A percentile compares a stretch with the other conserved stretches of the same genome.
phyloP scores from a whole-genome alignment of 1,139 yeast genomes.

The Suhomyces choctaworum region DNA sequence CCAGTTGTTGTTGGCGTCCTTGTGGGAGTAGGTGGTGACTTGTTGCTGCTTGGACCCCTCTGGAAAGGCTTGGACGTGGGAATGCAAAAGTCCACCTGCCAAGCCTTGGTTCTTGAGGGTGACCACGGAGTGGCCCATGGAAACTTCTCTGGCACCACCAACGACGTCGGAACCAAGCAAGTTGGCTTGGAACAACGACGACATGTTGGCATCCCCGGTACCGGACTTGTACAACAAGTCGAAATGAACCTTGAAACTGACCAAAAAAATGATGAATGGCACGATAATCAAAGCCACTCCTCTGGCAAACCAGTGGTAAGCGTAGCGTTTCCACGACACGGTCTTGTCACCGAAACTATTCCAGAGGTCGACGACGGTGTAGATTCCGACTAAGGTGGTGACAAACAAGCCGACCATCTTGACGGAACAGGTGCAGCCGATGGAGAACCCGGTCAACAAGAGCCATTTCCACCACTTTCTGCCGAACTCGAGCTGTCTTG shows the following conservation, averaged over 20 bases:
- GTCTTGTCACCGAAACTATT: slow-evolving; percentile 59
- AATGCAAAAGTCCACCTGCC: slow-evolving; percentile 90
- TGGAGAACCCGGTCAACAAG: slow-evolving; percentile 66
- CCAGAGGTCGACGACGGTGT: slow-evolving; percentile 76
- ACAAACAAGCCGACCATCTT: slow-evolving; percentile 84
- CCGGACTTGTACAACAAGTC: slow-evolving; percentile 74
- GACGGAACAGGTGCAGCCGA: slow-evolving; percentile 80
- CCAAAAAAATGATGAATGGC: slow-evolving; percentile 62
- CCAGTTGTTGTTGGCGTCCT: slow-evolving; percentile 93
- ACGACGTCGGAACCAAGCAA: slow-evolving; percentile 76
- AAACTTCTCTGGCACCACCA: slow-evolving; percentile 86
- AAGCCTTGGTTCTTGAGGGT: slow-evolving; percentile 90
- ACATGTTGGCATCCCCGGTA: slow-evolving; percentile 96
- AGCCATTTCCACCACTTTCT: slow-evolving; percentile 97
- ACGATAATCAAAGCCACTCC: slow-evolving; percentile 57
- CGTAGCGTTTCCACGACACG: slow-evolving; percentile 51
- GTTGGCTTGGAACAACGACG: slow-evolving; percentile 94
- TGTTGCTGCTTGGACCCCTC: slow-evolving; percentile 97
- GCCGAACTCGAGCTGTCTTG: slow-evolving; percentile 53
- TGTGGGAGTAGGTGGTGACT: slow-evolving; percentile 90
- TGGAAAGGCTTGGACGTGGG: slow-evolving; percentile 91
- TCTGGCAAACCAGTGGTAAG: slow-evolving; percentile 67
- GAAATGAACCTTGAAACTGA: slow-evolving; percentile 72
- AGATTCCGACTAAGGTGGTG: slow-evolving; percentile 72
- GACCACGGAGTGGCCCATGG: slow-evolving; percentile 72